Percentiles rank a stretch among this genome's conserved stretches.
Conservation (phyloP, 2,329 filamentous ascomycete species). For the Stagonosporopsis tanaceti region DNA sequence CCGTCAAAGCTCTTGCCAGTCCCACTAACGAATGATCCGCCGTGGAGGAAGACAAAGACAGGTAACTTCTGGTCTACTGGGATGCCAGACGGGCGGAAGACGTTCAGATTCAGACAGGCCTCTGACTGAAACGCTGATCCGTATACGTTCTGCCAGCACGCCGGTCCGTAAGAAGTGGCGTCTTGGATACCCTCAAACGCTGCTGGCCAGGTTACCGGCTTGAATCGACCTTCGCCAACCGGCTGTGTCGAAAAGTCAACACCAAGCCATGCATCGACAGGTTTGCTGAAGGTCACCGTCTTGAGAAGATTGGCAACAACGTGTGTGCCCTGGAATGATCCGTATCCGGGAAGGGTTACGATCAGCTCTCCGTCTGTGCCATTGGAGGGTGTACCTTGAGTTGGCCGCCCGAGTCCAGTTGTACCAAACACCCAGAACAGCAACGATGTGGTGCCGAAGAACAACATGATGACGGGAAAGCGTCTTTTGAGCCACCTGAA, state of each 20-base stretch:
- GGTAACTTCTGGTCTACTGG: constrained; percentile 40
- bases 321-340: constrained; percentile 51
- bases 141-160: constrained; percentile 56
- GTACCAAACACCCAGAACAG: constrained; percentile 36
- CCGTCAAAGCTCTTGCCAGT: constrained; percentile 46
- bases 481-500: constrained; percentile 28
- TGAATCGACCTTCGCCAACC: constrained; percentile 53
- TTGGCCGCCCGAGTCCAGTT: constrained; percentile 4
- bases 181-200: constrained; percentile 52
- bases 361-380: constrained; percentile 27
- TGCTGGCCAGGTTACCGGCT: constrained; percentile 51
- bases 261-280: constrained; percentile 59
- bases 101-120: constrained; percentile 45
- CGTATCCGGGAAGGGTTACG: constrained; percentile 51
- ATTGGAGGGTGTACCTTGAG: constrained; percentile 14
- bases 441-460: constrained; percentile 27
- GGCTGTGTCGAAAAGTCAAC: constrained; percentile 57
- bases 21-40: constrained; percentile 42
- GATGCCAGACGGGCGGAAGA: constrained; percentile 41
- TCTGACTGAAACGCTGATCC: constrained; percentile 37
- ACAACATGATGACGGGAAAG: constrained; percentile 30
- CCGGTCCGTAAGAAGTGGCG: constrained; percentile 53
- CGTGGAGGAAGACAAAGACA: constrained; percentile 43
- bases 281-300: constrained; percentile 40
- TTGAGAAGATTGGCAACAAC: constrained; percentile 47